phyloP scores from a whole-genome alignment of 1,139 yeast species.

The Pichia inconspicua region DNA sequence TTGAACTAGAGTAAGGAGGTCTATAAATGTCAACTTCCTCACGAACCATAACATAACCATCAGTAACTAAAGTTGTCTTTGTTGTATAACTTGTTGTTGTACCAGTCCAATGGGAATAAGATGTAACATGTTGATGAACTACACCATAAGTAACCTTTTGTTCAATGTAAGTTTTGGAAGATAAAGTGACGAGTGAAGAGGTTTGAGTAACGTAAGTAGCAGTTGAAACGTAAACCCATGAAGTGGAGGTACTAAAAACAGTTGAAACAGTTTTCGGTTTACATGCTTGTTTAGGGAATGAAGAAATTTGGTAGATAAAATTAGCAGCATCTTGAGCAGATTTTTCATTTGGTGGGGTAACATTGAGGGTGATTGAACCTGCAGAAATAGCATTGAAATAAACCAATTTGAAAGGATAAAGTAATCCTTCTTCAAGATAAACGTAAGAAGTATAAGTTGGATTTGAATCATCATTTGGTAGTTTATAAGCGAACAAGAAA shows the following conservation, averaged over 20 bases:
- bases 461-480: neutral
- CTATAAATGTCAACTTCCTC: neutral
- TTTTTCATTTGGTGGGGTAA: constrained; percentile 14
- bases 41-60: neutral
- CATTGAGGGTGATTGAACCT: constrained; percentile 10
- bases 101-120: neutral
- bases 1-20: neutral
- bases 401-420: constrained; percentile 25
- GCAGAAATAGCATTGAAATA: constrained; percentile 11
- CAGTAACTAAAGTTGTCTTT: neutral
- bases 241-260: neutral
- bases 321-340: constrained; percentile 3
- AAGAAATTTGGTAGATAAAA: constrained; percentile 1
- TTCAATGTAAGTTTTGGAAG: neutral
- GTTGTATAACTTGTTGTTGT: neutral
- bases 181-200: neutral
- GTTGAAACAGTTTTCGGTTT: constrained; percentile 1
- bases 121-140: neutral
- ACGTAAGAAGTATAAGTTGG: constrained; percentile 5
- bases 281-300: constrained; percentile 1
- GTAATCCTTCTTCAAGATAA: constrained; percentile 16
- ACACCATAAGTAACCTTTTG: neutral
- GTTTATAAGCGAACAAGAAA: constrained; percentile 13
- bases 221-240: neutral
- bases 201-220: neutral